These are phyloP conservation scores for Salix koriyanagi DNA, from an alignment of 345 rosid species.

Conservation along the genomic window DNA sequence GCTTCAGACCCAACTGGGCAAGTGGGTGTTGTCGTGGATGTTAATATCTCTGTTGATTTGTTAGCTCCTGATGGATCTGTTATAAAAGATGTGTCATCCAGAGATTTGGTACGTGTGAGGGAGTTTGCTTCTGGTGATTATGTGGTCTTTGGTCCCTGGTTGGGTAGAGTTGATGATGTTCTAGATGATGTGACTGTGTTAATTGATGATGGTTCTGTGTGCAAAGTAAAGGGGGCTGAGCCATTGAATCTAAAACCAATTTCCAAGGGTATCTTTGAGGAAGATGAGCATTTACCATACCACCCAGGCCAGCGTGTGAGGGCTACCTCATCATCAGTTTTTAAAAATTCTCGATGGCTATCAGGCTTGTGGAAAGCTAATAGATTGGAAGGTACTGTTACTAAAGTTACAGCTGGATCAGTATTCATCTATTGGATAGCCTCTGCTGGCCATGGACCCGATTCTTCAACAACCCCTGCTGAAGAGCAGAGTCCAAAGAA, in stretches of 20 bases:
- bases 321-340: conserved; percentile 79
- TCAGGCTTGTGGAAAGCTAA: conserved; percentile 86
- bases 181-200: conserved; percentile 88
- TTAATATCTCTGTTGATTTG: conserved; percentile 64
- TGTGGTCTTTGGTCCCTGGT: conserved; percentile 89
- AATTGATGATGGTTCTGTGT: conserved; percentile 90
- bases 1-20: conserved; percentile 82
- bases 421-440: conserved; percentile 94
- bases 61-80: conserved; percentile 63
- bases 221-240: conserved; percentile 83
- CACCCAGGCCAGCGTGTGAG: conserved; percentile 93
- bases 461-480: conserved; percentile 80
- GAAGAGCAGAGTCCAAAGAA: conserved; percentile 91
- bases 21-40: conserved; percentile 84
- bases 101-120: conserved; percentile 76
- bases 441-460: conserved; percentile 85
- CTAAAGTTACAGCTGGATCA: conserved; percentile 79
- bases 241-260: conserved; percentile 73
- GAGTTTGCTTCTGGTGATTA: conserved; percentile 82
- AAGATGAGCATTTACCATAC: conserved; percentile 73
- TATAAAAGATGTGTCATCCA: conserved; percentile 57
- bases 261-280: conserved; percentile 70
- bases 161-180: conserved; percentile 90
- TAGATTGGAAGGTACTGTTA: conserved; percentile 88
- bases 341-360: conserved; percentile 77